A percentile compares a stretch with the other conserved stretches of the same genome.
Conservation (phyloP, 257 asterid species). For the Rauvolfia tetraphylla region DNA sequence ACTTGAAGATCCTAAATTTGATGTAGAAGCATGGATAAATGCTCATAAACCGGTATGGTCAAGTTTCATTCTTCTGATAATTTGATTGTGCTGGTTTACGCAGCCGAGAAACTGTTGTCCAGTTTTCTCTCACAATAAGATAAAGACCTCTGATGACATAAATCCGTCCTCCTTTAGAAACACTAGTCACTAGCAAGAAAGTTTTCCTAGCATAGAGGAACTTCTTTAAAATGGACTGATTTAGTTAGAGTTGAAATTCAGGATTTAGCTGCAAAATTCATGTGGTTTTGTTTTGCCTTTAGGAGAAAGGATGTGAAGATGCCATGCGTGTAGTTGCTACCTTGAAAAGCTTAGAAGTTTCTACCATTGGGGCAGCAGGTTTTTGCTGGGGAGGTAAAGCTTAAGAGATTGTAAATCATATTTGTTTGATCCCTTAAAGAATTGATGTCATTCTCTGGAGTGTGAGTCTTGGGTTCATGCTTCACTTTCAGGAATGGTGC, state of each 20-base stretch:
- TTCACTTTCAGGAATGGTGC: constrained; percentile 41
- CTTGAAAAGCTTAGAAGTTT: constrained; percentile 50
- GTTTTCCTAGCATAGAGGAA: not conserved
- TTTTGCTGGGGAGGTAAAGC: constrained; percentile 77
- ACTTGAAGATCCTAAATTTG: constrained; percentile 21
- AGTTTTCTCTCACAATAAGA: too few relatives aligned
- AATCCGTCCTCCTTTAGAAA: too few relatives aligned
- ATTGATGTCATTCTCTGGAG: too few relatives aligned
- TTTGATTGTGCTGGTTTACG: not conserved
- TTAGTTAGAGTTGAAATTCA: not conserved
- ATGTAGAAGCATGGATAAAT: constrained; percentile 28
- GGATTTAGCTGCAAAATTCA: not conserved
- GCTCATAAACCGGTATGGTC: constrained; percentile 44
- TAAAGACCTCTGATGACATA: not conserved
- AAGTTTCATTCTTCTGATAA: not conserved
- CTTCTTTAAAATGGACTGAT: not conserved
- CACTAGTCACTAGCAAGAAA: not conserved
- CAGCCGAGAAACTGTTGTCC: too few relatives aligned
- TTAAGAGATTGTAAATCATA: too few relatives aligned
- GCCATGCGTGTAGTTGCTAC: constrained; percentile 42
- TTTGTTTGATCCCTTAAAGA: too few relatives aligned
- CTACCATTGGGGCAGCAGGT: constrained; percentile 61
- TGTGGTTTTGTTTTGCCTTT: not conserved
- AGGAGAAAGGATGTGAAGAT: constrained; percentile 67
- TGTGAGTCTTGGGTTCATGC: too few relatives aligned